Base-by-base conservation (phyloP, 2,329 filamentous ascomycete genomes). In the Colletotrichum limetticola region DNA sequence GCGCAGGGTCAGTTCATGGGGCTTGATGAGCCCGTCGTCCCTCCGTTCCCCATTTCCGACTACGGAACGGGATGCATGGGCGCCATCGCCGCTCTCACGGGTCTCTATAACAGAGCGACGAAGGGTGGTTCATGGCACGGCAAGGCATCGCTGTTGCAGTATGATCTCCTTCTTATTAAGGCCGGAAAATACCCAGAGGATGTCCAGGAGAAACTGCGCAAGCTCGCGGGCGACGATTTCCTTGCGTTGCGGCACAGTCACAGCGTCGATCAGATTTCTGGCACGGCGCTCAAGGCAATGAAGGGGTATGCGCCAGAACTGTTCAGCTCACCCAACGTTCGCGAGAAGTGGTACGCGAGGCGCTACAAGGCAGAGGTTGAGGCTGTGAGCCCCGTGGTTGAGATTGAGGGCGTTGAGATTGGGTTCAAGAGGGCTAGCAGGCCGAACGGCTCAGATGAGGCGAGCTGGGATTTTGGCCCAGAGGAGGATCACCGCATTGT, bases 31-130 rank as follows among this genome's bases (percentile, higher is more conserved):
- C 91, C 91, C 19, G 87, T 93, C 1, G 89, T 93, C 0, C 91
- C 91, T 58, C 91, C 91, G 0, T 91, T 91, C 71, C 89, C 89
- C 35, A 90, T 91, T 75, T 90, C 87, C 26, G 89, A 90, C 81
- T 94, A 94, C 76, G 92, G 92, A 52, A 94, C 92, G 0, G 92
- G 92, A 35, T 93, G 91, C 78, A 91, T 93, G 83, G 92, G 92
- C 4, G 90, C 91, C 57, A 91, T 93, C 75, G 90, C 91, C 4
- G 91, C 91, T 0, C 79, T 94, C 46, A 86, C 86, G 0, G 92
- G 91, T 1, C 84, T 94, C 9, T 91, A 90, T 76, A 87, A 88
- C 76, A 86, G 92, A 37, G 89, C 91, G 0, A 90, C 86, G 9
- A 80, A 83, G 14, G 92, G 92, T 22, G 92, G 92, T 1, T 92